These are phyloP conservation scores for Apiotrichum gracile DNA, from an alignment of 1,284 basidiomycete genomes.

Conservation along the genomic window DNA sequence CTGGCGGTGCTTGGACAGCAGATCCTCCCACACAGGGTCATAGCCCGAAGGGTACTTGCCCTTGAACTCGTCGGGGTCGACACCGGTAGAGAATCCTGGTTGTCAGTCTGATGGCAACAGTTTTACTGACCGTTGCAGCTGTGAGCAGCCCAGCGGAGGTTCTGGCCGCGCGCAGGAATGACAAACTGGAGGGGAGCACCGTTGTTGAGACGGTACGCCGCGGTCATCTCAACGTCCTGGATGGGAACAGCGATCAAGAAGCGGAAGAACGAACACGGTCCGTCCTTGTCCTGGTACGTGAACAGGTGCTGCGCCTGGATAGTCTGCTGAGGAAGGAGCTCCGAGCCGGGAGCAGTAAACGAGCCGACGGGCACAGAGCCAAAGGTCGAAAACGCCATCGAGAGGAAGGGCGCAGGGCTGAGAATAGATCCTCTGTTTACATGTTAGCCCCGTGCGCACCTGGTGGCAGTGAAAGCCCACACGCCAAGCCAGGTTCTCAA, in stretches of 20 bases:
- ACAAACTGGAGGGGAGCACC: constrained; percentile 75
- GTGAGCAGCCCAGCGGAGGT: constrained; percentile 85
- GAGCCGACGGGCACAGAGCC: constrained; percentile 1
- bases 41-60: constrained; percentile 59
- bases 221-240: constrained; percentile 63
- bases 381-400: constrained; percentile 52
- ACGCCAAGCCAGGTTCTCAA: too few species aligned
- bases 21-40: constrained; percentile 88
- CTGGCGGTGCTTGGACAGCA: constrained; percentile 71
- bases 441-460: background rate
- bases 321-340: constrained; percentile 17
- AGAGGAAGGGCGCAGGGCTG: constrained; percentile 65
- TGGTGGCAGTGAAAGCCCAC: too few species aligned
- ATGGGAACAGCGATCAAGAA: constrained; percentile 84
- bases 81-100: constrained; percentile 51
- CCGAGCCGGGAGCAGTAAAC: background rate
- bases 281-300: constrained; percentile 63
- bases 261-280: constrained; percentile 88
- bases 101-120: background rate
- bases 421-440: constrained; percentile 57
- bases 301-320: constrained; percentile 69
- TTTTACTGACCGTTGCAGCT: constrained; percentile 50
- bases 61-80: constrained; percentile 47
- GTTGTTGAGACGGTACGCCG: constrained; percentile 70
- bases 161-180: constrained; percentile 73